Evolutionary conservation across 495 filamentous ascomycete species (phyloP), one percentile per base, ranked within the genome.

Genomic region (Friedmanniomyces simplex): DNA sequence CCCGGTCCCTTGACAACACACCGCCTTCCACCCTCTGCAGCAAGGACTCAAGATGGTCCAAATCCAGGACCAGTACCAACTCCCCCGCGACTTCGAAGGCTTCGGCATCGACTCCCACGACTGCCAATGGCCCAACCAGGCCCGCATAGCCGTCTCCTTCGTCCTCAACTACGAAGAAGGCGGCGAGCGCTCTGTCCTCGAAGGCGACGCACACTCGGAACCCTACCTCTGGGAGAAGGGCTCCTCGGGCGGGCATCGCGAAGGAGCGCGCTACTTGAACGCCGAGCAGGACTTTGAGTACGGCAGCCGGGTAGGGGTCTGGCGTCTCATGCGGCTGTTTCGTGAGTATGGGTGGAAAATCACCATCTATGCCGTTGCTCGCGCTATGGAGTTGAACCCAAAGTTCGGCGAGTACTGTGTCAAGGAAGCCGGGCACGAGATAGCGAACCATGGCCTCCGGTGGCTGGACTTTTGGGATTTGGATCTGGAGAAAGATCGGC

Each of bases 221-320:
- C 67, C 65, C 2, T 67, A 69, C 51, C 59, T 69, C 21, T 69
- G 67, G 65, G 67, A 69, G 52, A 69, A 69, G 52, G 67, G 67
- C 16, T 52, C 57, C 14, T 52, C 60, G 25, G 60, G 57, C n/a
- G 65, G 65, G 12, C 28, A 58, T 42, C 67, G 65, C 41, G 54
- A 66, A 25, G 28, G 28, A 3, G 57, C 57, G 0, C 49, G 67
- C 25, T 61, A 67, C 39, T 46, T 69, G 16, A 69, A 67, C 46
- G 59, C 67, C 12, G 67, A 69, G 56, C 65, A 69, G 24, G 67
- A 69, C 58, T 69, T 69, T 37, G 67, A 69, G 46, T 69, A 69
- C 43, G 65, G 67, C 20, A 66, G 62, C 28, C 60, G 67, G 1
- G 55, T 60, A 0, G 67, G 62, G 4, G 64, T 60, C 37, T 67